Conservation (phyloP, 345 rosid species). For the Rhodamnia argentea region DNA sequence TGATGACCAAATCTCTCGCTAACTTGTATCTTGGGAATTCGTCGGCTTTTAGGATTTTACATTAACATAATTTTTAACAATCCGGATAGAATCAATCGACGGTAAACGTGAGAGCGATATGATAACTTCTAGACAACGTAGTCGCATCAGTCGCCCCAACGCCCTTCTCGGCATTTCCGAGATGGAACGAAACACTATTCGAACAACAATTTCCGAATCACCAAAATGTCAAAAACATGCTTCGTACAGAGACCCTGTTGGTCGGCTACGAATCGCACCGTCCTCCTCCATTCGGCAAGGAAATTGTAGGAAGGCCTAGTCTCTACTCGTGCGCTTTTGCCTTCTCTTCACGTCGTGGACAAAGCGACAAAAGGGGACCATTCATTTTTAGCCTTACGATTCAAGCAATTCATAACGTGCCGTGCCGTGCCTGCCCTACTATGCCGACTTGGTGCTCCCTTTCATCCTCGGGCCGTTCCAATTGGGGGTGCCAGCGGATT, state of each 20-base stretch:
- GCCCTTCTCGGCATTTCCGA: not conserved
- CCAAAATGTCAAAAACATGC: not conserved
- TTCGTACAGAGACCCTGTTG: not conserved
- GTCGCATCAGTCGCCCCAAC: not conserved
- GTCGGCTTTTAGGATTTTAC: too few relatives aligned
- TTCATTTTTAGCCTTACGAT: not conserved
- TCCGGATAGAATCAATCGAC: too few relatives aligned
- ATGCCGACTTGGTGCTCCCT: too few relatives aligned
- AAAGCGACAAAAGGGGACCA: not conserved
- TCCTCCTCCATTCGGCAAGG: not conserved
- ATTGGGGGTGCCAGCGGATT: too few relatives aligned
- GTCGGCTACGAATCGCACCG: not conserved
- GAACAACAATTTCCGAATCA: not conserved
- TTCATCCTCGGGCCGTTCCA: not conserved
- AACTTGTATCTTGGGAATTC: too few relatives aligned
- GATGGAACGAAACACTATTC: not conserved
- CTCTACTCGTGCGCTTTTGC: not conserved
- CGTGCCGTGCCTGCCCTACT: not conserved
- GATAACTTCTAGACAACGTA: not conserved
- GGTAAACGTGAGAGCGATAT: fast-evolving
- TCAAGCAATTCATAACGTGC: not conserved
- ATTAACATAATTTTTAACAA: not conserved
- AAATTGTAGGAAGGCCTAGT: not conserved
- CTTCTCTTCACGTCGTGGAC: not conserved
- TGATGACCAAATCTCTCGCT: fast-evolving